Evolutionary conservation across 345 rosid species (phyloP).

Genomic region (Carallia brachiata): DNA sequence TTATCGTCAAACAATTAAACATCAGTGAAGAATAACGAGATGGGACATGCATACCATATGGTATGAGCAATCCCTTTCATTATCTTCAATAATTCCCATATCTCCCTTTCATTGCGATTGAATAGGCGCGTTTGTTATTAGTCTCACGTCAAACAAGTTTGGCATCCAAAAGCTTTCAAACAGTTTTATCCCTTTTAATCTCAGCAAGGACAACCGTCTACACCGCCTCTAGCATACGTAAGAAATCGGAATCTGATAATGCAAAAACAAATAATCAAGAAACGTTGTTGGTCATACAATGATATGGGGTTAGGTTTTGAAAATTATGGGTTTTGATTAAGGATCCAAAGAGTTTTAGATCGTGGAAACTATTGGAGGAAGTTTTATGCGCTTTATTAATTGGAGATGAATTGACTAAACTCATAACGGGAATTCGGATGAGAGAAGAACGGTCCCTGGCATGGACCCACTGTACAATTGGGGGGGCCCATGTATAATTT

Average conservation of each 20-base stretch:
- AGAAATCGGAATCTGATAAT: no score
- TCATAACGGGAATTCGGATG: constrained; percentile 26
- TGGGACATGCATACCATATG: constrained; percentile 32
- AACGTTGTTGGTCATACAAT: background rate
- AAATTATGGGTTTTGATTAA: background rate
- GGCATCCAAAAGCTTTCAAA: background rate
- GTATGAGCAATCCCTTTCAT: constrained; percentile 22
- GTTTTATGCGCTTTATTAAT: constrained; percentile 28
- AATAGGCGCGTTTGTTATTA: background rate
- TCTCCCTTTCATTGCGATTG: constrained; percentile 7
- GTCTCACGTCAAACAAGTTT: background rate
- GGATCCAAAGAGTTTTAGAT: constrained; percentile 22
- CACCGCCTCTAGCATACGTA: background rate
- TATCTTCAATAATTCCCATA: constrained; percentile 28
- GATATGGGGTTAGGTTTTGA: constrained; percentile 15
- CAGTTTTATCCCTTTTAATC: background rate
- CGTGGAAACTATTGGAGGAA: constrained; percentile 7
- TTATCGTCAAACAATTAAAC: constrained; percentile 3
- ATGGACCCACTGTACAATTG: background rate
- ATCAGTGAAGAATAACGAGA: constrained; percentile 24
- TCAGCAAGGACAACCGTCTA: background rate
- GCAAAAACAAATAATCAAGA: background rate
- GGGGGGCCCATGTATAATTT: constrained; percentile 23
- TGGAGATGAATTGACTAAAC: constrained; percentile 29
- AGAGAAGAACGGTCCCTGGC: constrained; percentile 6